Conservation (phyloP, 2,329 filamentous ascomycete species). For the Amylocarpus encephaloides region DNA sequence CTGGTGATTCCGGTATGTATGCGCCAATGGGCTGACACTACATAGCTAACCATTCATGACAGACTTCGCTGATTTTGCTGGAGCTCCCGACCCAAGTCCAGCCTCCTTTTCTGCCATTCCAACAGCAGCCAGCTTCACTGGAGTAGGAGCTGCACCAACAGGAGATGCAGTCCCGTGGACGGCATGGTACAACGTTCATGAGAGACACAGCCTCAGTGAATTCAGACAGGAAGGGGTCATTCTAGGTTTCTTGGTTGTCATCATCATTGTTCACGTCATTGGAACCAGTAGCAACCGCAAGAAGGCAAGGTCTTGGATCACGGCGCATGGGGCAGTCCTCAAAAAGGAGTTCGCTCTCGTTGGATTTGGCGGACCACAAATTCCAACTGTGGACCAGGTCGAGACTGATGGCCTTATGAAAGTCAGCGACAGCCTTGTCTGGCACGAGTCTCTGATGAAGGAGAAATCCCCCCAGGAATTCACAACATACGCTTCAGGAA, state of each 20-base stretch:
- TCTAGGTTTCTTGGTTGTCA: constrained; percentile 64
- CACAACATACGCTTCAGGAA: constrained; percentile 79
- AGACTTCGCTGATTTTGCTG: constrained; percentile 95
- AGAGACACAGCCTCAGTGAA: constrained; percentile 76
- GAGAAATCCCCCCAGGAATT: constrained; percentile 87
- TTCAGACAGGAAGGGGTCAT: constrained; percentile 86
- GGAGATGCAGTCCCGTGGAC: constrained; percentile 63
- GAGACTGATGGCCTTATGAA: constrained; percentile 36
- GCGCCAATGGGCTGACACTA: constrained; percentile 8
- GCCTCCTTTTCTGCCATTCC: constrained; percentile 40
- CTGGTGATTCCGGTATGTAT: constrained; percentile 58
- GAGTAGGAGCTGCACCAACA: constrained; percentile 39
- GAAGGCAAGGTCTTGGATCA: constrained; percentile 76
- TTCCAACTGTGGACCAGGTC: constrained; percentile 40
- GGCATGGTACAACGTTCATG: constrained; percentile 95
- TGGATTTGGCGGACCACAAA: constrained; percentile 61
- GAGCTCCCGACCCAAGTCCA: constrained; percentile 61
- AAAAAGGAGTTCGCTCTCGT: constrained; percentile 80
- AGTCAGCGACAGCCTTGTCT: constrained; percentile 34
- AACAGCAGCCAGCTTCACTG: constrained; percentile 41
- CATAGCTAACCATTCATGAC: constrained; percentile 18
- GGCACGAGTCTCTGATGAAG: constrained; percentile 58
- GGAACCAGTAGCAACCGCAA: constrained; percentile 73
- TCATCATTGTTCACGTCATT: constrained; percentile 74
- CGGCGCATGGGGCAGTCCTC: constrained; percentile 64